A percentile compares a stretch with the other conserved stretches of the same genome.
Conservation (phyloP, 163 green algal species). For the Prototheca cutis region DNA sequence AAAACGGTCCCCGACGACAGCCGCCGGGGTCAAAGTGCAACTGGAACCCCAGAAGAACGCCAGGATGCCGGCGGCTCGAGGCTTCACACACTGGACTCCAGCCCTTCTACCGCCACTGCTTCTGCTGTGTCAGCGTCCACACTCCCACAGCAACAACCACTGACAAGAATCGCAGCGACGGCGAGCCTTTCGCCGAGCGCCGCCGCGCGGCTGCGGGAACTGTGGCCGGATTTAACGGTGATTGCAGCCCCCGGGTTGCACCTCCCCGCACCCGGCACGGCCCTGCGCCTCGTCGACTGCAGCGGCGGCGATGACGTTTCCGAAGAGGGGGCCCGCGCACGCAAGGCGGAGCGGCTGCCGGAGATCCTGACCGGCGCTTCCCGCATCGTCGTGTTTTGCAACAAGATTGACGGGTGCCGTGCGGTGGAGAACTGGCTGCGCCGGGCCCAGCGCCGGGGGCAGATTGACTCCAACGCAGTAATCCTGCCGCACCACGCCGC, state of each 20-base stretch:
- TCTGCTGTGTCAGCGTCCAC: no score
- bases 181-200: conserved; percentile 10
- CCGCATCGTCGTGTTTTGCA: conserved; percentile 81
- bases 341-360: conserved; percentile 70
- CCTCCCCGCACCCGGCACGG: neutral
- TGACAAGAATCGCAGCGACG: no score
- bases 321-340: conserved; percentile 56
- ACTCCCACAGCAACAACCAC: no score
- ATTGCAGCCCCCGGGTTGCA: neutral
- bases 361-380: conserved; percentile 18
- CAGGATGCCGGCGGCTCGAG: no score
- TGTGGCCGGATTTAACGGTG: neutral
- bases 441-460: conserved; percentile 15
- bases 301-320: conserved; percentile 70
- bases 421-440: conserved; percentile 81
- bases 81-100: no score
- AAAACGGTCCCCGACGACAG: no score
- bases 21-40: no score
- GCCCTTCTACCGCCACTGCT: no score
- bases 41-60: no score
- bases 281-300: conserved; percentile 68
- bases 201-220: conserved; percentile 2
- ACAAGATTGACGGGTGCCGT: conserved; percentile 89
- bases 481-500: conserved; percentile 83
- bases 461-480: neutral